These are phyloP conservation scores for Actinidia polygama DNA, from an alignment of 179 eudicot genomes.

Conservation along the genomic window DNA sequence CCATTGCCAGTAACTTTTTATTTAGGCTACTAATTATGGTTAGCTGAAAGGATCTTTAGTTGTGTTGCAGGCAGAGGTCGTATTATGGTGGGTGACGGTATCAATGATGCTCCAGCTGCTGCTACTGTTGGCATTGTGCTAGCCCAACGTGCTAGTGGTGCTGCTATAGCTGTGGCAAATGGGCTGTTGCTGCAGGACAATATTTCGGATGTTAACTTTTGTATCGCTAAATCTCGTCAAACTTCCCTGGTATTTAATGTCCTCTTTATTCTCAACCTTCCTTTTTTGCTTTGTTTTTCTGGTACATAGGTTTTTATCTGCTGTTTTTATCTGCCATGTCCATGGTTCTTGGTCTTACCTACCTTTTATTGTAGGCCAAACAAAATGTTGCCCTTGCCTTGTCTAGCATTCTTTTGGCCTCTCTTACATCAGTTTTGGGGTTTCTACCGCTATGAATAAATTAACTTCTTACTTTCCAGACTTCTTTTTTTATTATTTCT, in stretches of 20 bases:
- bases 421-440: slow-evolving; percentile 91
- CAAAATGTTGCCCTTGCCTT: slow-evolving; percentile 96
- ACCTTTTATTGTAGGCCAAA: slow-evolving; percentile 63
- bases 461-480: background rate
- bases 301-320: background rate
- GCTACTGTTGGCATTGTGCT: slow-evolving; percentile 93
- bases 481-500: background rate
- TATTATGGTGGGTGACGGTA: slow-evolving; percentile 98
- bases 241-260: slow-evolving; percentile 64
- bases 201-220: slow-evolving; percentile 89
- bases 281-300: background rate
- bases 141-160: slow-evolving; percentile 93
- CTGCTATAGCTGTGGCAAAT: slow-evolving; percentile 95
- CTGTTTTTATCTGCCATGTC: background rate
- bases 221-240: slow-evolving; percentile 88
- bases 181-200: slow-evolving; percentile 89
- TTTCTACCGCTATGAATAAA: slow-evolving; percentile 63
- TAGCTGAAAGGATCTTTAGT: background rate
- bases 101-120: slow-evolving; percentile 99
- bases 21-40: background rate
- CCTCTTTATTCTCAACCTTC: background rate
- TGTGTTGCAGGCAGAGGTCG: slow-evolving; percentile 71
- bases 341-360: slow-evolving; percentile 2
- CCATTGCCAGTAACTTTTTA: background rate
- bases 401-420: slow-evolving; percentile 81